A percentile compares a stretch with the other conserved stretches of the same genome.
phyloP scores from a whole-genome alignment of 331 rosid genomes.

The Malus hybrid region DNA sequence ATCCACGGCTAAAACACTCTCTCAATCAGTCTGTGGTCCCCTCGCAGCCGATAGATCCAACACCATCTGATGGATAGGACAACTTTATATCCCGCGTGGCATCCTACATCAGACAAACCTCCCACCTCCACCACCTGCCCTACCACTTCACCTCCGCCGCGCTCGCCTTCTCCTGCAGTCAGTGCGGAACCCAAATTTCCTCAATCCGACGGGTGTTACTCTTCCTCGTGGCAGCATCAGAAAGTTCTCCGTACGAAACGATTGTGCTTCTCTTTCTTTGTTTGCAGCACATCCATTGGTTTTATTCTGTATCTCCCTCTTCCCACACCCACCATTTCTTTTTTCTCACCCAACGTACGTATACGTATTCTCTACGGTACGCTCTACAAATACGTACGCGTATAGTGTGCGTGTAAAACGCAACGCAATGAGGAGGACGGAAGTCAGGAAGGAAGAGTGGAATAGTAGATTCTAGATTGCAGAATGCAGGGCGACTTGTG shows the following conservation, averaged over 20 bases:
- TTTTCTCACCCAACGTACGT: not conserved
- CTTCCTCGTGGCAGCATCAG: not conserved
- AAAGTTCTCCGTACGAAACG: not conserved
- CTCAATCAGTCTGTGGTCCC: not conserved
- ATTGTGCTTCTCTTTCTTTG: not conserved
- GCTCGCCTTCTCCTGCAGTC: not conserved
- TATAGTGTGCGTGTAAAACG: no score
- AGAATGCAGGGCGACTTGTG: no score
- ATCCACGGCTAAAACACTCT: not conserved
- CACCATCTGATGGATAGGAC: not conserved
- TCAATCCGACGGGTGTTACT: not conserved
- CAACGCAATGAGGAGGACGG: no score
- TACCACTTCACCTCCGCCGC: not conserved
- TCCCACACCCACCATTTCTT: not conserved
- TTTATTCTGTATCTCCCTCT: not conserved
- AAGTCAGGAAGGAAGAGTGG: no score
- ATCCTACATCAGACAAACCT: constrained; percentile 8
- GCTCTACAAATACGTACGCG: not conserved
- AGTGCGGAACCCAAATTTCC: not conserved
- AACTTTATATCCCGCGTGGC: constrained; percentile 4
- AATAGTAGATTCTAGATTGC: no score
- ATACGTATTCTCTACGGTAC: not conserved
- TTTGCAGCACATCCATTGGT: no score
- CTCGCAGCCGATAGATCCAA: constrained; percentile 16
- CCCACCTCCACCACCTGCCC: not conserved